phyloP scores from a whole-genome alignment of 2,329 filamentous ascomycete species.

The Graphiopsis chlorocephala region DNA sequence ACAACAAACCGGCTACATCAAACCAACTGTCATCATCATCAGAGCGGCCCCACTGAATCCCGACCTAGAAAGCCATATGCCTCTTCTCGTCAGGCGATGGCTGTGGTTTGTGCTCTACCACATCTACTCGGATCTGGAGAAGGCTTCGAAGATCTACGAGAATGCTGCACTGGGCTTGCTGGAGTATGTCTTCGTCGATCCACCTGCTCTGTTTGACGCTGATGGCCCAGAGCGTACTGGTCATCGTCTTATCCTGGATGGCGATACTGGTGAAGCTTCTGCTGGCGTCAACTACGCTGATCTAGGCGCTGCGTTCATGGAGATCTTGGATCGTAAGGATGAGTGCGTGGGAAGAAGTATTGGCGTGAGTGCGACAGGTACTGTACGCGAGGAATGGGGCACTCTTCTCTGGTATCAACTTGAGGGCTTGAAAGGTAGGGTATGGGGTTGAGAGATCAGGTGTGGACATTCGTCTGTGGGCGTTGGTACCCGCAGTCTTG shows the following conservation, averaged over 20 bases:
- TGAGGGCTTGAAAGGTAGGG: conserved; percentile 16
- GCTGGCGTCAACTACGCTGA: conserved; percentile 24
- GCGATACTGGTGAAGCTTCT: neutral
- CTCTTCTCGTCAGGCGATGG: neutral
- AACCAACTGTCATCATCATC: conserved; percentile 20
- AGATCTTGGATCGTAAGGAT: conserved; percentile 22
- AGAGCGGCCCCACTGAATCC: conserved; percentile 20
- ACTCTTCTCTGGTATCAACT: conserved; percentile 18
- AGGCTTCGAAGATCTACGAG: conserved; percentile 16
- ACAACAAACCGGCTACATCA: conserved; percentile 8
- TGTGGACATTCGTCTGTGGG: neutral
- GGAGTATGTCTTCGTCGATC: conserved; percentile 21
- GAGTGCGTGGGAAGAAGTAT: conserved; percentile 22
- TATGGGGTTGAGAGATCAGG: conserved; percentile 18
- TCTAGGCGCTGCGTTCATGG: conserved; percentile 23
- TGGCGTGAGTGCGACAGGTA: conserved; percentile 21
- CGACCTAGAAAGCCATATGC: neutral
- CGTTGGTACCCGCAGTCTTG: neutral
- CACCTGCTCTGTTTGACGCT: conserved; percentile 20
- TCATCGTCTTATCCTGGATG: conserved; percentile 18
- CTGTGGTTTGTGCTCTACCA: conserved; percentile 19
- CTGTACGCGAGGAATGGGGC: conserved; percentile 20
- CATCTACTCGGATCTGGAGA: conserved; percentile 21
- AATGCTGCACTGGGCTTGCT: conserved; percentile 16
- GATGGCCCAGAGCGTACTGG: conserved; percentile 19